Percentiles rank a stretch among this genome's conserved stretches.
Evolutionary conservation across 164 flowering plant genomes (phyloP).

Genomic region (Aristolochia californica): DNA sequence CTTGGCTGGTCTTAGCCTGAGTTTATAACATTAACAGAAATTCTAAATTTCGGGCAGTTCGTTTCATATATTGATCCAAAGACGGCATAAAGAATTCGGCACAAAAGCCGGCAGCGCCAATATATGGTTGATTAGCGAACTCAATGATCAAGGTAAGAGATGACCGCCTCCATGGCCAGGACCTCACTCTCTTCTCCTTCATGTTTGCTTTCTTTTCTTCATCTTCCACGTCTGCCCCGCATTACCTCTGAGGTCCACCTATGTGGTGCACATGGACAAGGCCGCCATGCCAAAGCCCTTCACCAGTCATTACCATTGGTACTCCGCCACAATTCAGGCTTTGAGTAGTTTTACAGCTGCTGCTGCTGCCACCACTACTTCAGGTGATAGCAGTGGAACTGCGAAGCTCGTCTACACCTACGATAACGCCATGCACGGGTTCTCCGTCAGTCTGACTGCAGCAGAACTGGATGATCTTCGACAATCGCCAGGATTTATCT

Average conservation of each 20-base stretch:
- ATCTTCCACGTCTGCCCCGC: not conserved
- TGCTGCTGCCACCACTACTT: conserved; percentile 9
- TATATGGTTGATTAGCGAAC: too few species aligned
- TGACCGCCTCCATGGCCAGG: too few species aligned
- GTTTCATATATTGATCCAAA: too few species aligned
- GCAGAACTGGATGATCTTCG: conserved; percentile 35
- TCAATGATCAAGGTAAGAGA: too few species aligned
- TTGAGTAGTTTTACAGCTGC: too few species aligned
- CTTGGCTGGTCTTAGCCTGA: too few species aligned
- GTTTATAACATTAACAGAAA: too few species aligned
- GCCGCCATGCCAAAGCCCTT: conserved; percentile 11
- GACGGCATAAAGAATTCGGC: too few species aligned
- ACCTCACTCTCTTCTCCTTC: too few species aligned
- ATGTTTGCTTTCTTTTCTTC: not conserved
- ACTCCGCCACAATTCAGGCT: conserved; percentile 16
- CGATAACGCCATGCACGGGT: conserved; percentile 57
- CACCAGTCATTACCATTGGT: conserved; percentile 15
- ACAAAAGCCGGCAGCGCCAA: too few species aligned
- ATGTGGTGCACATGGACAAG: conserved; percentile 20
- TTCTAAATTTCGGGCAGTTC: too few species aligned
- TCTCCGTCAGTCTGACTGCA: conserved; percentile 61
- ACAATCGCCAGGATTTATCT: conserved; percentile 32
- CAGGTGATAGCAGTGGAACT: too few species aligned
- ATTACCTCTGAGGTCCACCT: conserved; percentile 3
- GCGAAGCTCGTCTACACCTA: conserved; percentile 14